Conservation (phyloP, 495 filamentous ascomycete species). For the Podospora anserina region DNA sequence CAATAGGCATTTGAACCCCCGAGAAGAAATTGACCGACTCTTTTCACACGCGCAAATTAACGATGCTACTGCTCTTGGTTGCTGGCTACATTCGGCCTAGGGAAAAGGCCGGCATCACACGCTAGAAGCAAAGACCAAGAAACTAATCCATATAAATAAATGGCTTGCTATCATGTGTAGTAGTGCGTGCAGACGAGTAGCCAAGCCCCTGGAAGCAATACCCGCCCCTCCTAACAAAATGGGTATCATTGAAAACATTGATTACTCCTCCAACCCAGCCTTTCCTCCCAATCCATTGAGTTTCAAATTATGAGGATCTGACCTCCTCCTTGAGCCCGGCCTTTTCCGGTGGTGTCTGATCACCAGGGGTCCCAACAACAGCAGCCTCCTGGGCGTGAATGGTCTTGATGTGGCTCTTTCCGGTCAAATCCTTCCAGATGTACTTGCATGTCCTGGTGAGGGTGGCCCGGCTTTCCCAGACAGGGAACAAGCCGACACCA, state of each 20-base stretch:
- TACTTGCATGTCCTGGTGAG: conserved; percentile 61
- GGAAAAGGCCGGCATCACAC: no score
- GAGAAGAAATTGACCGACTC: no score
- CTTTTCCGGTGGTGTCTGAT: conserved; percentile 36
- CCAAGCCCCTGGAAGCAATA: not conserved
- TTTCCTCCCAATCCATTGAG: not conserved
- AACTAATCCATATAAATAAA: not conserved
- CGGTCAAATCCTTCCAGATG: conserved; percentile 67
- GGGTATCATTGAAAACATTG: conserved; percentile 1
- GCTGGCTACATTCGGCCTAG: no score
- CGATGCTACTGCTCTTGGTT: no score
- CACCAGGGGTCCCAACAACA: conserved; percentile 21
- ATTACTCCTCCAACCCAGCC: not conserved
- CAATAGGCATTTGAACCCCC: no score
- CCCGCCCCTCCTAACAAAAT: not conserved
- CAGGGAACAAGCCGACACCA: conserved; percentile 76
- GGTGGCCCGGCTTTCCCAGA: conserved; percentile 75
- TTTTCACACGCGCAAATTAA: no score
- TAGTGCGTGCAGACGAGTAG: not conserved
- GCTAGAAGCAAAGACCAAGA: not conserved
- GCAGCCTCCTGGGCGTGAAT: conserved; percentile 35
- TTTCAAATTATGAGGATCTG: conserved; percentile 7
- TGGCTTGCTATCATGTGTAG: not conserved
- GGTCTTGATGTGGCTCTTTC: conserved; percentile 48
- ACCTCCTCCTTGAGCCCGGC: conserved; percentile 21